phyloP scores from a whole-genome alignment of 2,329 filamentous ascomycete genomes.

The Colletotrichum sp. region DNA sequence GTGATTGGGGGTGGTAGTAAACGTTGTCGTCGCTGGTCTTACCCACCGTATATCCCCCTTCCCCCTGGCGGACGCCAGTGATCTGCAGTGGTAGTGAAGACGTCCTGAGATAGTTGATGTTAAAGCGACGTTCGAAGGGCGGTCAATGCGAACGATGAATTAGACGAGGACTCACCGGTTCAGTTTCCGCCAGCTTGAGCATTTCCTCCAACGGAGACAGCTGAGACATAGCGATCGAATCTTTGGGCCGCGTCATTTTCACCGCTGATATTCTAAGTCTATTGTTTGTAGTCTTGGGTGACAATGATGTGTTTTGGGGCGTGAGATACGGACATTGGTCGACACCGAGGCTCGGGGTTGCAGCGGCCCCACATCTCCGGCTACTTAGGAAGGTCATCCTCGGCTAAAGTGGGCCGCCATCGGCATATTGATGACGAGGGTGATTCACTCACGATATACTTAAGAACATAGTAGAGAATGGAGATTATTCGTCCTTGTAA shows the following conservation, averaged over 20 bases:
- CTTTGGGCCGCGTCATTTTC: background rate
- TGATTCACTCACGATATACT: background rate
- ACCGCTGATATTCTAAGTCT: background rate
- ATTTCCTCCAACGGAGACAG: background rate
- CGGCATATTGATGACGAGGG: background rate
- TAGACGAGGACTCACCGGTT: background rate
- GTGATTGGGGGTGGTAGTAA: rapidly evolving
- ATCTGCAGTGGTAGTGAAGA: background rate
- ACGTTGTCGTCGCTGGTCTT: background rate
- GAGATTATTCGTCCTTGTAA: background rate
- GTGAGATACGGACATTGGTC: background rate
- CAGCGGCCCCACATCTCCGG: background rate
- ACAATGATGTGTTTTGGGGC: background rate
- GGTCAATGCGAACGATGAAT: background rate
- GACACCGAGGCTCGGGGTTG: background rate
- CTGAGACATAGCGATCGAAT: background rate
- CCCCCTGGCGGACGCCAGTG: background rate
- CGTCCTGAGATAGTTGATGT: background rate
- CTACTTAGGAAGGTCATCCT: background rate
- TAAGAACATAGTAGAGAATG: background rate
- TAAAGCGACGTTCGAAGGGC: background rate
- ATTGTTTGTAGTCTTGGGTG: background rate
- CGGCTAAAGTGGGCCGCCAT: background rate
- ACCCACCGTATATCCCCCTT: background rate
- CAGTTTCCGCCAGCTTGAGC: background rate